Evolutionary conservation across 164 flowering plant species (phyloP).

Genomic region (Magnolia officinalis): DNA sequence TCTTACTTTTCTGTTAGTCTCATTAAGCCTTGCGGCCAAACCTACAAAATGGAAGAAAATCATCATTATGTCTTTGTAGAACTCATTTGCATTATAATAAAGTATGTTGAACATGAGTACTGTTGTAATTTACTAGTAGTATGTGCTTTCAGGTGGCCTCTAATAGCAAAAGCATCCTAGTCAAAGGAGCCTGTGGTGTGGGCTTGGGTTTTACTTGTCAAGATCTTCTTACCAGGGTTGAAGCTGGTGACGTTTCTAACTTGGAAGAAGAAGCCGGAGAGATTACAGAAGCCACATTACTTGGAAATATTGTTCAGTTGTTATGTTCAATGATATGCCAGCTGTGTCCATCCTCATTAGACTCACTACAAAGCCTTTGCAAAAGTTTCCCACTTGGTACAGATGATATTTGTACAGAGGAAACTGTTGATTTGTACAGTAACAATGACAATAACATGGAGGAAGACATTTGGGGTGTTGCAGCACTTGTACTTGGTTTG

Average conservation of each 20-base stretch:
- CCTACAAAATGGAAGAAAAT: too few relatives aligned
- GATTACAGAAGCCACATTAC: conserved; percentile 42
- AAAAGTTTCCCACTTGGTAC: conserved; percentile 27
- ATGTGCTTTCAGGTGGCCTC: conserved; percentile 58
- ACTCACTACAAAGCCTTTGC: conserved; percentile 43
- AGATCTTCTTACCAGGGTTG: conserved; percentile 55
- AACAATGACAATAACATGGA: conserved; percentile 38
- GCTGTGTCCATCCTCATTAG: conserved; percentile 43
- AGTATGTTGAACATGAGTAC: not conserved
- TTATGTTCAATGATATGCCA: conserved; percentile 44
- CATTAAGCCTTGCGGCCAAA: too few relatives aligned
- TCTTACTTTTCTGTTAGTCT: too few relatives aligned
- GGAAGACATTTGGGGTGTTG: conserved; percentile 86
- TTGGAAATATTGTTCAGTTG: conserved; percentile 50
- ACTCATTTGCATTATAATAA: too few relatives aligned
- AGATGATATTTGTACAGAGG: conserved; percentile 18
- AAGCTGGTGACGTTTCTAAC: conserved; percentile 28
- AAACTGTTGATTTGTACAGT: conserved; percentile 20
- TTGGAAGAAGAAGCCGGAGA: conserved; percentile 30
- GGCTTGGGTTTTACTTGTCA: conserved; percentile 82
- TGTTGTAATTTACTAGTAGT: not conserved
- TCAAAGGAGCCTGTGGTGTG: conserved; percentile 93
- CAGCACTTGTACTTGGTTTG: conserved; percentile 83
- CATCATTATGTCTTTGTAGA: too few relatives aligned
- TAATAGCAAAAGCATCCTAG: conserved; percentile 69